Evolutionary conservation across 805 yeast species (phyloP).

Genomic region (Teunomyces panamensis): DNA sequence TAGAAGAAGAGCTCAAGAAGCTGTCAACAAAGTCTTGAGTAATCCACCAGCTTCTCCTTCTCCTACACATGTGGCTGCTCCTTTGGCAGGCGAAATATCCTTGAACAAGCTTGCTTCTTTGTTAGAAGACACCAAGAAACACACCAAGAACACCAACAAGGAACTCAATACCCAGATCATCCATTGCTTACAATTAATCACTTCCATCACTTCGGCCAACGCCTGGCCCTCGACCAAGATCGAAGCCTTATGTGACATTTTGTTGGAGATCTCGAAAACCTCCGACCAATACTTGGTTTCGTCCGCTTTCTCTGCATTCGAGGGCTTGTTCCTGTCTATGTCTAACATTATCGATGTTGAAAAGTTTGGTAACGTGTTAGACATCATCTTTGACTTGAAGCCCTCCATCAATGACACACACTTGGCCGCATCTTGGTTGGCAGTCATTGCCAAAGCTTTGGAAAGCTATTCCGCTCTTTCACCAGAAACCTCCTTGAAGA

Average conservation of each 20-base stretch:
- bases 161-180: conserved; percentile 59
- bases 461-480: conserved; percentile 35
- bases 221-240: conserved; percentile 79
- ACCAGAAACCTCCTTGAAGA: conserved; percentile 47
- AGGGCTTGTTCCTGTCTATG: conserved; percentile 70
- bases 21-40: conserved; percentile 61
- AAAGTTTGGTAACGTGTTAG: conserved; percentile 60
- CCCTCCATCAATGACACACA: conserved; percentile 83
- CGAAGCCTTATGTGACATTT: conserved; percentile 69
- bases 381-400: conserved; percentile 70
- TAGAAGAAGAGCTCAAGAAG: conserved; percentile 91
- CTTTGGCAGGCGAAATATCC: conserved; percentile 64
- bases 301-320: conserved; percentile 80
- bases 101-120: conserved; percentile 51
- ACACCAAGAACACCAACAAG: conserved; percentile 38
- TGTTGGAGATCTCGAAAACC: conserved; percentile 74
- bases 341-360: conserved; percentile 58
- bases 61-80: conserved; percentile 75
- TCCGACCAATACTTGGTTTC: conserved; percentile 83
- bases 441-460: conserved; percentile 84
- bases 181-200: conserved; percentile 75
- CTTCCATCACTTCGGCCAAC: conserved; percentile 64
- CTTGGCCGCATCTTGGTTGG: conserved; percentile 92
- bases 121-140: conserved; percentile 30
- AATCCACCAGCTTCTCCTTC: conserved; percentile 77